These are phyloP conservation scores for Trametes cinnabarina DNA, from an alignment of 768 basidiomycete species.

Conservation along the genomic window DNA sequence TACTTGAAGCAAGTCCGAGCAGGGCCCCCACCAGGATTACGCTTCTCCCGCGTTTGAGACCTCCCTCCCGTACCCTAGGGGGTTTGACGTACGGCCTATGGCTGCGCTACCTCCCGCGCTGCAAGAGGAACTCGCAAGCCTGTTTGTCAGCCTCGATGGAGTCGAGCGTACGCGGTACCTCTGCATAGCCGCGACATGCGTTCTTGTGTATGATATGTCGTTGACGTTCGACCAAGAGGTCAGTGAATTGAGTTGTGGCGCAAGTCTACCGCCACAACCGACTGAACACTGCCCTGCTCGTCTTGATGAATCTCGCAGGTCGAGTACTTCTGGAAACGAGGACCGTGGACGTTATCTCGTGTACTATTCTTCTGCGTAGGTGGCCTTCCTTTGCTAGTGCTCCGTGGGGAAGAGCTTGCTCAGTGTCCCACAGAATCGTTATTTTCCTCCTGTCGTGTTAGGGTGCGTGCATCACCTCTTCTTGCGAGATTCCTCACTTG, in stretches of 20 bases:
- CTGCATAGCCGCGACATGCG: constrained; percentile 9
- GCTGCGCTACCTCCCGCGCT: constrained; percentile 2
- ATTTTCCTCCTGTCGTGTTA: constrained; percentile 14
- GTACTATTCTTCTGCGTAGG: constrained; percentile 22
- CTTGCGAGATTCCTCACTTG: too few species aligned
- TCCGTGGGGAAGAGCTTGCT: background rate
- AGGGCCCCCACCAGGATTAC: background rate
- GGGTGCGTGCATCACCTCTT: background rate
- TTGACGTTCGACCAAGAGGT: constrained; percentile 19
- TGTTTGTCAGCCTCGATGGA: constrained; percentile 9
- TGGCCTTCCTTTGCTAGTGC: background rate
- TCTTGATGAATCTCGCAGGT: constrained; percentile 5
- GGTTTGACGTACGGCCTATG: constrained; percentile 6
- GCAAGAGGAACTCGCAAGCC: constrained; percentile 5
- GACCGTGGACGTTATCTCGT: constrained; percentile 18
- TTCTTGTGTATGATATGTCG: constrained; percentile 10
- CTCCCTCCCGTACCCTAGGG: background rate
- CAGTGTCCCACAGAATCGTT: constrained; percentile 17
- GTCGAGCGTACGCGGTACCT: constrained; percentile 10
- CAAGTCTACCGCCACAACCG: too few species aligned
- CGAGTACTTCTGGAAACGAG: constrained; percentile 21
- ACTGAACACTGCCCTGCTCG: background rate
- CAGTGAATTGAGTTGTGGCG: background rate
- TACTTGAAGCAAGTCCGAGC: background rate
- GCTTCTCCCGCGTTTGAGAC: background rate